A percentile compares a stretch with the other conserved stretches of the same genome.
Conservation (phyloP, 176 grass and related monocot genomes). For the Oryza officinalis region DNA sequence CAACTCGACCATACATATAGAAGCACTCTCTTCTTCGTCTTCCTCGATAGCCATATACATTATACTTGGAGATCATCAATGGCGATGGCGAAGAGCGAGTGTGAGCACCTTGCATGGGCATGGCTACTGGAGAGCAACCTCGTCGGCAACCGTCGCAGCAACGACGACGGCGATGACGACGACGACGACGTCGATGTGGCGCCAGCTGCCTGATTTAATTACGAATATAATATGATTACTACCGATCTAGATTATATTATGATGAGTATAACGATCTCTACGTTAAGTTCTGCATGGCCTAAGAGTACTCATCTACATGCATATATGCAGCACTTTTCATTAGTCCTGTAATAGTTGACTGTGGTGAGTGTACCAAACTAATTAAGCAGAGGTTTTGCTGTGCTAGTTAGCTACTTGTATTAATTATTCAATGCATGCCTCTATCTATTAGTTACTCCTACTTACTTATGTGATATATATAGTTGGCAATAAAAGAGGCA, state of each 20-base stretch:
- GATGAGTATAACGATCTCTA: not conserved
- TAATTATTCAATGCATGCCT: not conserved
- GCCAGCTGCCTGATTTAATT: conserved; percentile 33
- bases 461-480: too few species aligned
- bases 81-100: conserved; percentile 1
- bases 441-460: not conserved
- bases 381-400: not conserved
- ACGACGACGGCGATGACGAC: conserved; percentile 41
- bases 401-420: not conserved
- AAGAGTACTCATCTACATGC: not conserved
- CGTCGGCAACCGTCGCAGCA: not conserved
- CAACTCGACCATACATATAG: not conserved
- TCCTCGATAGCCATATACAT: not conserved
- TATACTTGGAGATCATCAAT: not conserved
- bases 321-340: not conserved
- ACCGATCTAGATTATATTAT: not conserved
- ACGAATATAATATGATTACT: not conserved
- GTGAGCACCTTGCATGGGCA: not conserved
- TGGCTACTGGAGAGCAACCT: conserved; percentile 13
- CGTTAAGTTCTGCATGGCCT: not conserved
- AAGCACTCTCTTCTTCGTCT: not conserved
- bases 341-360: too few species aligned
- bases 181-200: conserved; percentile 45
- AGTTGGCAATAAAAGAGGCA: not conserved
- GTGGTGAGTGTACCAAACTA: not conserved